A percentile compares a stretch with the other conserved stretches of the same genome.
Evolutionary conservation across 768 basidiomycete genomes (phyloP).

Genomic region (Leccinum olivaceopallidum): DNA sequence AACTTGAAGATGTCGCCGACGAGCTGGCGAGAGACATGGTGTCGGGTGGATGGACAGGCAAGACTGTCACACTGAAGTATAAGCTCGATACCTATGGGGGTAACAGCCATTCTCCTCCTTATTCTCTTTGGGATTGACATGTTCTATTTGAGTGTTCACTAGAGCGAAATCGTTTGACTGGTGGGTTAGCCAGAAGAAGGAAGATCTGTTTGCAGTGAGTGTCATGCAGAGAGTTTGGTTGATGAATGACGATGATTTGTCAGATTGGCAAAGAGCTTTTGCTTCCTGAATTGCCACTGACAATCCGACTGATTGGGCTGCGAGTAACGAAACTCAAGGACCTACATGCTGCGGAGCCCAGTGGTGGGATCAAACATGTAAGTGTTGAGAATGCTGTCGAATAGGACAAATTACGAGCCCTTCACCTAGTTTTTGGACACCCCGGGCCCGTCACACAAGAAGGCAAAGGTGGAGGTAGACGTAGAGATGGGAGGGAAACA

Average conservation of each 20-base stretch:
- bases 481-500: constrained; percentile 9
- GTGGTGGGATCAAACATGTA: constrained; percentile 74
- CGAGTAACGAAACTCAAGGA: constrained; percentile 90
- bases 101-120: constrained; percentile 22
- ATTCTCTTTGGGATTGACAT: constrained; percentile 8
- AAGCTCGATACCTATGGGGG: constrained; percentile 92
- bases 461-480: constrained; percentile 33
- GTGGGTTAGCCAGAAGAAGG: constrained; percentile 72
- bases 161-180: constrained; percentile 79
- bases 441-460: constrained; percentile 40
- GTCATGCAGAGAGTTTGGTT: background rate
- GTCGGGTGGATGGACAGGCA: constrained; percentile 78
- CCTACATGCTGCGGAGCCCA: constrained; percentile 47
- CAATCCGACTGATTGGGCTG: constrained; percentile 83
- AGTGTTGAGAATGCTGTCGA: constrained; percentile 17
- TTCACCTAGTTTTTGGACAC: constrained; percentile 58
- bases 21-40: constrained; percentile 83
- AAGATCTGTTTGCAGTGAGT: constrained; percentile 74
- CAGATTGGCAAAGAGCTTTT: constrained; percentile 84
- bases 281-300: constrained; percentile 75
- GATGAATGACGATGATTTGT: constrained; percentile 8
- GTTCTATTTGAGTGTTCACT: constrained; percentile 57
- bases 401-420: background rate
- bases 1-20: constrained; percentile 77
- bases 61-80: constrained; percentile 89